Conservation (phyloP, 305 asterid species). For the Solanum aculeatissimum region DNA sequence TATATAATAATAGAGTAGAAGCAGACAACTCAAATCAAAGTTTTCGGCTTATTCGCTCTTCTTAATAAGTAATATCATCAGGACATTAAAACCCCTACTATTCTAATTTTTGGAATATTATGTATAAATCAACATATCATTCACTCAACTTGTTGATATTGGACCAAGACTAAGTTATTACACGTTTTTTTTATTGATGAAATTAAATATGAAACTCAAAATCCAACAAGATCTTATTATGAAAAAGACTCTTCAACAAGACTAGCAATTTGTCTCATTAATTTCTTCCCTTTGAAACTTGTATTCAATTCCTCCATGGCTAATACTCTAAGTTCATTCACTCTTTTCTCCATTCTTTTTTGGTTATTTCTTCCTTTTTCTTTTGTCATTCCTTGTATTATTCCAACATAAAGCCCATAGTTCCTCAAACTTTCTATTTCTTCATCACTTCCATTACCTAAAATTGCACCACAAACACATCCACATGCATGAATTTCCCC, state of each 20-base stretch:
- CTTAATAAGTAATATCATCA: no score
- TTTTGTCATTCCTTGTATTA: slow-evolving; percentile 24
- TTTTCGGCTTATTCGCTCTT: no score
- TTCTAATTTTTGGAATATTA: background rate
- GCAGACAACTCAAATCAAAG: no score
- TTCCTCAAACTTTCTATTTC: slow-evolving; percentile 42
- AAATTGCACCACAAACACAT: slow-evolving; percentile 72
- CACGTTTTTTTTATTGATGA: background rate
- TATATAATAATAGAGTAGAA: no score
- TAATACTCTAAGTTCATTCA: background rate
- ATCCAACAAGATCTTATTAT: background rate
- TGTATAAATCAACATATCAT: background rate
- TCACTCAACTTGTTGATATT: background rate
- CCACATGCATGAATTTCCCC: slow-evolving; percentile 60
- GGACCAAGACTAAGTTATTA: background rate
- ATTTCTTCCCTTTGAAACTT: background rate
- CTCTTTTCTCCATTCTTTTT: background rate
- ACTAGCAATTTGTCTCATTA: background rate
- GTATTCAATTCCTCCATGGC: background rate
- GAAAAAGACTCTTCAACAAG: background rate
- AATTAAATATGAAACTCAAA: background rate
- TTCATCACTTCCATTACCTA: slow-evolving; percentile 60
- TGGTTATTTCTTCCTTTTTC: background rate
- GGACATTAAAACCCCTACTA: background rate
- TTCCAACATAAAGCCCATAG: slow-evolving; percentile 50